Evolutionary conservation across 345 rosid genomes (phyloP), one percentile per base, ranked within the genome.

Genomic region (Eucalyptus lansdowneana): DNA sequence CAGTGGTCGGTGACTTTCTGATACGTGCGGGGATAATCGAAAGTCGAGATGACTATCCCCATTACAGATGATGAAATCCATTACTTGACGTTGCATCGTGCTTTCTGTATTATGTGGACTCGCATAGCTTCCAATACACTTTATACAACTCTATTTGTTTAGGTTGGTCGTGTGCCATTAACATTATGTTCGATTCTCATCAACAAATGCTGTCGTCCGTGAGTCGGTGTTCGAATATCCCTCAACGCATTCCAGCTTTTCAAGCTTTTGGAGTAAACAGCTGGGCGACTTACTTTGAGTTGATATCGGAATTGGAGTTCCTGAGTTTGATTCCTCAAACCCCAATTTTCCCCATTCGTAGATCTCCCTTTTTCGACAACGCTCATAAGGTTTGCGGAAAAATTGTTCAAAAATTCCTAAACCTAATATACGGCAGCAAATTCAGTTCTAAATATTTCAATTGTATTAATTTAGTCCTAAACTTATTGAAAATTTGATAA

Each of bases 361-460:
- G 16, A 29, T 62, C 31, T 29, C 3, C 69, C 34, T 6, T 14
- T 60, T 62, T 29, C 4, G 34, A 29, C 69, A 3, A 6, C 16
- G 1, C 0, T 29, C 1, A 6, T 14, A 62, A 62, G 31, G 69
- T 62, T 62, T 56, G 14, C 13, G 0, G 13, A 25, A 56, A 56
- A 56, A 4, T 10, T 56, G 0, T 56, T 2, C 5, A 24, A 56
- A 24, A 24, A 56, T 1, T 56, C 62, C 6, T 56, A 56, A 56
- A 56, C 29, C 62, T 56, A 56, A 56, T 56, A 9, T 24, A 56
- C 0, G 2, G 13, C 1, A 5, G 29, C 13, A 22, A 56, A 56
- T 56, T 22, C 3, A 56, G 1, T 56, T 11, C 3, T 10, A 24
- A 24, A 24, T 0, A 2, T 24, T 2, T 24, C 5, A 5, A 24